These are phyloP conservation scores for Prunus armeniaca DNA, from an alignment of 306 rosid genomes.

Conservation along the genomic window DNA sequence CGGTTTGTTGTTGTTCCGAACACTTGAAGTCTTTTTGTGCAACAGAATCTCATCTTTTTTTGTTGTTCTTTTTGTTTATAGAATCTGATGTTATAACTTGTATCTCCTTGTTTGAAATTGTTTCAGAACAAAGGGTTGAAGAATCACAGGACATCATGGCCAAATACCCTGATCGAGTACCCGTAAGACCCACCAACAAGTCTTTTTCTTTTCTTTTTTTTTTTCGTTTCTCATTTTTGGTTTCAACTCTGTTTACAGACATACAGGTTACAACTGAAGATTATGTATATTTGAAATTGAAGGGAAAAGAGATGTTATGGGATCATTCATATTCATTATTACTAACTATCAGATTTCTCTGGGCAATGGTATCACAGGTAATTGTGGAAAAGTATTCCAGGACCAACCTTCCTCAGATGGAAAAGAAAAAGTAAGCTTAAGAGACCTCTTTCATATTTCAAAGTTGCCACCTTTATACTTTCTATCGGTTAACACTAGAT, in stretches of 20 bases:
- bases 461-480: neutral
- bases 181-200: conserved; percentile 18
- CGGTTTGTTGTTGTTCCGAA: conserved; percentile 15
- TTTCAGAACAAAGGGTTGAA: conserved; percentile 38
- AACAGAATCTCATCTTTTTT: neutral
- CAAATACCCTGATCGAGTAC: conserved; percentile 48
- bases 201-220: neutral
- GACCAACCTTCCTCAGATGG: conserved; percentile 63
- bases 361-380: conserved; percentile 20
- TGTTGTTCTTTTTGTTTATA: neutral
- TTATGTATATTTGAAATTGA: neutral
- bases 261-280: too few species aligned
- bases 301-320: neutral
- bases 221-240: neutral
- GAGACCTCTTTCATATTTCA: neutral
- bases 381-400: conserved; percentile 56
- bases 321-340: neutral
- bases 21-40: neutral
- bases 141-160: conserved; percentile 37
- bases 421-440: conserved; percentile 69
- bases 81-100: neutral
- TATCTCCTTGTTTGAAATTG: neutral
- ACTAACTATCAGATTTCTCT: too few species aligned
- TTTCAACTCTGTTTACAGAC: neutral
- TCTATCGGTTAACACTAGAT: neutral